Base-by-base conservation (phyloP, 1,284 basidiomycete species). In the Farysia itapuensis region DNA sequence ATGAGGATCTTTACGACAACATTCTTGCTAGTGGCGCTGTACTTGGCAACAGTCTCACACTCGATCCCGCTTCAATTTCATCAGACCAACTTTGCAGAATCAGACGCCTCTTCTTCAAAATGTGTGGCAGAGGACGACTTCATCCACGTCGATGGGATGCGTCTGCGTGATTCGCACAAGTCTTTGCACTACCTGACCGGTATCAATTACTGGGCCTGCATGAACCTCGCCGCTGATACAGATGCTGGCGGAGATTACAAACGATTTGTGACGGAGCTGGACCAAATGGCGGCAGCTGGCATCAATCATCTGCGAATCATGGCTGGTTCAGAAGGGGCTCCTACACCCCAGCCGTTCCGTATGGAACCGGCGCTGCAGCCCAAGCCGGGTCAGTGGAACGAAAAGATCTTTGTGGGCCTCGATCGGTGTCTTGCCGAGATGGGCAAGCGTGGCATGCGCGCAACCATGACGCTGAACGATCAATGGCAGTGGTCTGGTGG, bases 231-330 rank as follows among this genome's bases (percentile, higher is more conserved):
- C 6, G 64, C 66, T 5, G 47, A 49, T 22, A 23, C 37, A 4
- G 39, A 46, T 12, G 46, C 44, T 2, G 66, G 63, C 7, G 66
- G 66, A 2, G 34, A 43, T 15, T 21, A 56, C 22, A 11, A 31
- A 14, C 42, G 66, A 12, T 59, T 67, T 42, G 32, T 48, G 35
- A 42, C 15, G 5, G 64, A 69, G 39, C 44, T 69, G 14, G 45
- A 66, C 32, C 58, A 66, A 39, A 44, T 68, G 35, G 39, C 43
- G 1, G 50, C 44, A 2, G 46, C 38, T 12, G 63, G 63, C 18
- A 47, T 68, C 35, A 67, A 68, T 31, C 59, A 66, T 30, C 46
- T 68, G 11, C 51, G 66, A 35, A 63, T 67, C 57, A 66, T 68
- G 61, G 47, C 64, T 9, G 18, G 21, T 14, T 39, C 36, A 3